These are phyloP conservation scores for Ascochyta koolunga DNA, from an alignment of 2,329 filamentous ascomycete genomes.

Conservation along the genomic window DNA sequence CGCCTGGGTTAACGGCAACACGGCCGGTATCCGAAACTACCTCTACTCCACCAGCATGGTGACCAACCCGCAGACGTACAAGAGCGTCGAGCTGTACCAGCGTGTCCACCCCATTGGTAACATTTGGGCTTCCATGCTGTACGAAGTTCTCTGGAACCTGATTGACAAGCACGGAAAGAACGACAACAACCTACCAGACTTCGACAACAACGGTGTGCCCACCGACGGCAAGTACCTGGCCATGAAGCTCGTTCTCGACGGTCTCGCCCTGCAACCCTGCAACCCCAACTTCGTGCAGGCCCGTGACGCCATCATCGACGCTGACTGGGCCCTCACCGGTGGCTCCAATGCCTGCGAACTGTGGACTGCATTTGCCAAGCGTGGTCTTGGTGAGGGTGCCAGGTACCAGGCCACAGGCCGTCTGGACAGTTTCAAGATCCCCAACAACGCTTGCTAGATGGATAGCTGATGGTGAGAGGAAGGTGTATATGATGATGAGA, in stretches of 20 bases:
- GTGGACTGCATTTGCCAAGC: slow-evolving; percentile 64
- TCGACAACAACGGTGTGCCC: slow-evolving; percentile 55
- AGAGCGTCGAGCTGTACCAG: slow-evolving; percentile 47
- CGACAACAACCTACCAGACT: slow-evolving; percentile 50
- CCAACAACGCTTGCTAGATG: slow-evolving; percentile 24
- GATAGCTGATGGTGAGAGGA: background rate
- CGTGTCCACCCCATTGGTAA: slow-evolving; percentile 58
- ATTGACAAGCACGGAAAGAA: slow-evolving; percentile 63
- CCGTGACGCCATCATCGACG: slow-evolving; percentile 62
- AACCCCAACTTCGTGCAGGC: slow-evolving; percentile 61
- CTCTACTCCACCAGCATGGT: slow-evolving; percentile 59
- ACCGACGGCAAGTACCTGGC: slow-evolving; percentile 60
- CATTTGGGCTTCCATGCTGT: slow-evolving; percentile 60
- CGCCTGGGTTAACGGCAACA: slow-evolving; percentile 56
- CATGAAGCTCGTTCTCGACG: slow-evolving; percentile 61
- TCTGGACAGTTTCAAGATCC: slow-evolving; percentile 33
- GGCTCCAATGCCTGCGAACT: slow-evolving; percentile 59
- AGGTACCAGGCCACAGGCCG: slow-evolving; percentile 26
- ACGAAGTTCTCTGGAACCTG: slow-evolving; percentile 64
- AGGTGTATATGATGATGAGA: slow-evolving; percentile 8
- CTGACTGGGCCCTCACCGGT: slow-evolving; percentile 58
- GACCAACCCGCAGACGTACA: slow-evolving; percentile 60
- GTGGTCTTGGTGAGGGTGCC: slow-evolving; percentile 56
- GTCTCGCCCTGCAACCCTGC: slow-evolving; percentile 63
- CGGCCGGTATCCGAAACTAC: slow-evolving; percentile 56